Conservation (phyloP, 2,329 filamentous ascomycete genomes). For the Seiridium cupressi region DNA sequence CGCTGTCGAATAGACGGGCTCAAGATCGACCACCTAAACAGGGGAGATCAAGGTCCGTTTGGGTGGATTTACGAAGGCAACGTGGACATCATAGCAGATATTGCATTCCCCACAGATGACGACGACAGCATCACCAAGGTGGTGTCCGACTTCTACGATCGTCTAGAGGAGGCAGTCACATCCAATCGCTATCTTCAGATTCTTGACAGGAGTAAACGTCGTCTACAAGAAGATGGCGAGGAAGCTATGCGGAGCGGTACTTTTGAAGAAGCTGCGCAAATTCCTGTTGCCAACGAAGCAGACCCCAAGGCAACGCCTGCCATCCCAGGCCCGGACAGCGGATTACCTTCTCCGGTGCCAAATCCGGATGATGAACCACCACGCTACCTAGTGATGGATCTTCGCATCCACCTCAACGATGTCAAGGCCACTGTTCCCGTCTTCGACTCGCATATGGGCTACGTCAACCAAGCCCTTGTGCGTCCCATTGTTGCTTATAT, state of each 20-base stretch:
- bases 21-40: conserved; percentile 93
- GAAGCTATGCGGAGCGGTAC: conserved; percentile 12
- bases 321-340: neutral
- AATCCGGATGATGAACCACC: conserved; percentile 53
- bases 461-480: conserved; percentile 93
- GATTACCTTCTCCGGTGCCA: neutral
- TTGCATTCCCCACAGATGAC: conserved; percentile 87
- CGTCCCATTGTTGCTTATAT: conserved; percentile 98
- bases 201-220: conserved; percentile 46
- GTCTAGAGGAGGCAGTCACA: conserved; percentile 87
- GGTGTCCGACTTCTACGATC: conserved; percentile 95
- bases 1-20: conserved; percentile 88
- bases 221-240: conserved; percentile 18
- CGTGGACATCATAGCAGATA: conserved; percentile 92
- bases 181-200: conserved; percentile 67
- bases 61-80: conserved; percentile 98
- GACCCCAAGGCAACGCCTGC: conserved; percentile 10
- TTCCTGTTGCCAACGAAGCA: conserved; percentile 11
- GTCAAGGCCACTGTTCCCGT: conserved; percentile 90
- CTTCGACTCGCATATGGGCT: conserved; percentile 88
- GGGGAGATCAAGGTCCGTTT: conserved; percentile 89
- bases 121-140: conserved; percentile 91
- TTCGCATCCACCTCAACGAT: conserved; percentile 93
- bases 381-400: conserved; percentile 86
- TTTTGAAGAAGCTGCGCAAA: conserved; percentile 4